Conservation (phyloP, 1,139 yeast genomes). For the Candida dubliniensis region DNA sequence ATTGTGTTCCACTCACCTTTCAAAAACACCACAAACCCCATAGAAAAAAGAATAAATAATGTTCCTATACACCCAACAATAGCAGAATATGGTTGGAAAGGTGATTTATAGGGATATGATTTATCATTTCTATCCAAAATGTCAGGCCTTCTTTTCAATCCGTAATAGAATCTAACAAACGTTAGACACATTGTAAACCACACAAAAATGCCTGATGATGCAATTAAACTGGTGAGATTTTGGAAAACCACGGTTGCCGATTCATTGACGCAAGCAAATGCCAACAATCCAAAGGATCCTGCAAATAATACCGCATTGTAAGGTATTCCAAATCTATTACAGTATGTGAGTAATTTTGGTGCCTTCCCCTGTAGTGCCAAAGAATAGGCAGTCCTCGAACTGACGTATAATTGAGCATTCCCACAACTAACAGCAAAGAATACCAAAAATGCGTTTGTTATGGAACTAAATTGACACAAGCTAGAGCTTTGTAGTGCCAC, state of each 20-base stretch:
- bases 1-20: slow-evolving; percentile 60
- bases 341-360: slow-evolving; percentile 57
- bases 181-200: slow-evolving; percentile 85
- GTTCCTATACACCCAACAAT: slow-evolving; percentile 64
- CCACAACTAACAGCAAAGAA: slow-evolving; percentile 79
- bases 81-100: slow-evolving; percentile 76
- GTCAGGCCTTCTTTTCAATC: slow-evolving; percentile 65
- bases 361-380: slow-evolving; percentile 71
- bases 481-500: slow-evolving; percentile 75
- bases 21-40: slow-evolving; percentile 72
- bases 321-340: slow-evolving; percentile 71
- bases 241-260: slow-evolving; percentile 66
- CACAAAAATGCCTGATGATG: slow-evolving; percentile 70
- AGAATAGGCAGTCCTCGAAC: slow-evolving; percentile 77
- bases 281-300: slow-evolving; percentile 58
- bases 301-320: slow-evolving; percentile 65
- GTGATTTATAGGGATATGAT: slow-evolving; percentile 75
- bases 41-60: slow-evolving; percentile 52
- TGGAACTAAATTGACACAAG: slow-evolving; percentile 60
- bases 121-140: slow-evolving; percentile 61
- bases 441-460: slow-evolving; percentile 64
- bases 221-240: slow-evolving; percentile 61
- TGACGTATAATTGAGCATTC: slow-evolving; percentile 72
- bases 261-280: slow-evolving; percentile 59
- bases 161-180: slow-evolving; percentile 68